phyloP scores from a whole-genome alignment of 257 asterid genomes.

The Nicotiana tabacum region DNA sequence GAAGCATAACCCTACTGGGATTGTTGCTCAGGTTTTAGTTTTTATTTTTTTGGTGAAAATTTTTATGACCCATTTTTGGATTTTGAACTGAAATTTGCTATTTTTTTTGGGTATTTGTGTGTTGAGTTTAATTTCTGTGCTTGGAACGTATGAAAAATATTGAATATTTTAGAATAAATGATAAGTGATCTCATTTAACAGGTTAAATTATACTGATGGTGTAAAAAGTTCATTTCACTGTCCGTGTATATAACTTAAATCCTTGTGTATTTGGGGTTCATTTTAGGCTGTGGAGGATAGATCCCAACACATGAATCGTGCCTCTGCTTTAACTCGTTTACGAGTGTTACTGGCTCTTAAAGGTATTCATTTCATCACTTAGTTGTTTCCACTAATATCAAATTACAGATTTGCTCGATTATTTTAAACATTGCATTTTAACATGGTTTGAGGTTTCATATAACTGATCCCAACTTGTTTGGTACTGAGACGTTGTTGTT shows the following conservation, averaged over 20 bases:
- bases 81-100: neutral
- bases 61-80: neutral
- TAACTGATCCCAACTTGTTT: no score
- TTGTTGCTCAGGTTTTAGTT: slow-evolving; percentile 62
- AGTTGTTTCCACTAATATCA: neutral
- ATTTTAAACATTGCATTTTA: neutral
- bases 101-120: neutral
- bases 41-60: neutral
- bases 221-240: no score
- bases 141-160: no score
- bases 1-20: slow-evolving; percentile 89
- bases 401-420: neutral
- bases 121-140: slow-evolving; percentile 27
- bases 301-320: slow-evolving; percentile 89
- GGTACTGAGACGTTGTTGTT: no score
- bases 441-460: no score
- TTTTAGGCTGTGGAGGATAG: slow-evolving; percentile 87
- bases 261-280: slow-evolving; percentile 15
- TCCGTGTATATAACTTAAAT: no score
- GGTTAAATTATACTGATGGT: no score
- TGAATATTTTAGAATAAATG: no score
- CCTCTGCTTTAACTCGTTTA: slow-evolving; percentile 71
- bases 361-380: slow-evolving; percentile 32
- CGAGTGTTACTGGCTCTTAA: slow-evolving; percentile 73
- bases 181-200: no score